phyloP scores from a whole-genome alignment of 2,329 filamentous ascomycete species.

The Pyricularia sp. region DNA sequence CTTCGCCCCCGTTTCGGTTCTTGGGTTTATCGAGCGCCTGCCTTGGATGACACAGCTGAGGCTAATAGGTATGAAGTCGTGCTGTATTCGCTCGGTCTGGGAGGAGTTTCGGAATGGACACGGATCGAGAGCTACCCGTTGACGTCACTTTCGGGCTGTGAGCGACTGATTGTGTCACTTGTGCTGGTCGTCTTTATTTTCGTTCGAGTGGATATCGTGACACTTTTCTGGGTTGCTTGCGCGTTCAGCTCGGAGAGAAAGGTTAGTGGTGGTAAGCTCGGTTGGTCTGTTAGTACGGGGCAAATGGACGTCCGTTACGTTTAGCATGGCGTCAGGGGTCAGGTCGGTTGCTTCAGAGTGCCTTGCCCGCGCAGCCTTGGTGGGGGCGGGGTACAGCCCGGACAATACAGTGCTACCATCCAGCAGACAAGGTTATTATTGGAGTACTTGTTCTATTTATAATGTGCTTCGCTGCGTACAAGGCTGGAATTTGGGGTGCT shows the following conservation, averaged over 20 bases:
- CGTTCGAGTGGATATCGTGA: background rate
- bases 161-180: background rate
- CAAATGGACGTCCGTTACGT: background rate
- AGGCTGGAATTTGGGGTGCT: background rate
- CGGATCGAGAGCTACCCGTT: background rate
- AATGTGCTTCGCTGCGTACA: background rate
- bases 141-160: background rate
- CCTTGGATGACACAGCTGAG: background rate
- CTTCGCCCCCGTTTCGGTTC: background rate
- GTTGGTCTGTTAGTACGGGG: background rate
- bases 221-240: background rate
- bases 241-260: background rate
- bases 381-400: background rate
- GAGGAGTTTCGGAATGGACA: background rate
- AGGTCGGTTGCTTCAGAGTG: background rate
- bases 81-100: background rate
- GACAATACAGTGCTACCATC: background rate
- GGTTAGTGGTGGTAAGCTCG: background rate
- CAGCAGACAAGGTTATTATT: background rate
- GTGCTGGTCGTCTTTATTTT: background rate
- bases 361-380: background rate
- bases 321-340: background rate
- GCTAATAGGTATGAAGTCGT: background rate
- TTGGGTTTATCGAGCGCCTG: background rate
- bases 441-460: background rate